Evolutionary conservation across 179 eudicot species (phyloP), one percentile per base, ranked within the genome.

Genomic region (Actinidia arguta): DNA sequence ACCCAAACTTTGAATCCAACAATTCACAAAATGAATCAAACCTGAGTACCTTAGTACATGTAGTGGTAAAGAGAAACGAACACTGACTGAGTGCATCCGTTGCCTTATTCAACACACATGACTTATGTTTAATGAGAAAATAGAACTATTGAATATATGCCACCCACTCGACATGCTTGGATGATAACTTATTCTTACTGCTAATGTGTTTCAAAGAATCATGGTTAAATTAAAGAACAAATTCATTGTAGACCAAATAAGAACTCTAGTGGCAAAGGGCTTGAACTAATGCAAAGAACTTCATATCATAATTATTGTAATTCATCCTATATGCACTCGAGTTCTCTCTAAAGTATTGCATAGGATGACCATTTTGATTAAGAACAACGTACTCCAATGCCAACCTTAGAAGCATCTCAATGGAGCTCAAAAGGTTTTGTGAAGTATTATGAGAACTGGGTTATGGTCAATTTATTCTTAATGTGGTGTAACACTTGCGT

Each of bases 131-230:
- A 11, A 56, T 25, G 9, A 16, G 27, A 75, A 75, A 75, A 14
- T 39, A 22, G 11, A 51, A 75, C 16, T 75, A 27, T 11, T 75
- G 8, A 58, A 51, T 10, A 75, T 75, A 55, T 27, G 79, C 16
- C 0, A 11, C 12, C 79, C 63, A 55, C 16, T 10, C 1, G 9
- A 64, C 42, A 54, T 54, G 62, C 63, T 64, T 52, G 0, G 39
- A 25, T 6, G 46, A 51, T 0, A 75, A 18, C 39, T 75, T 75
- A 31, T 75, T 64, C 22, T 75, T 63, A 24, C 63, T 22, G 12
- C 25, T 55, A 54, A 75, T 39, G 24, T 75, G 47, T 31, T 75
- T 75, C 58, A 73, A 47, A 47, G 76, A 55, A 22, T 44, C 55
- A 47, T 73, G 76, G 14, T 73, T 36, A 39, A 56, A 46, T 6